A percentile compares a stretch with the other conserved stretches of the same genome.
phyloP scores from a whole-genome alignment of 148 eudicot species.

The Persicaria maculosa region DNA sequence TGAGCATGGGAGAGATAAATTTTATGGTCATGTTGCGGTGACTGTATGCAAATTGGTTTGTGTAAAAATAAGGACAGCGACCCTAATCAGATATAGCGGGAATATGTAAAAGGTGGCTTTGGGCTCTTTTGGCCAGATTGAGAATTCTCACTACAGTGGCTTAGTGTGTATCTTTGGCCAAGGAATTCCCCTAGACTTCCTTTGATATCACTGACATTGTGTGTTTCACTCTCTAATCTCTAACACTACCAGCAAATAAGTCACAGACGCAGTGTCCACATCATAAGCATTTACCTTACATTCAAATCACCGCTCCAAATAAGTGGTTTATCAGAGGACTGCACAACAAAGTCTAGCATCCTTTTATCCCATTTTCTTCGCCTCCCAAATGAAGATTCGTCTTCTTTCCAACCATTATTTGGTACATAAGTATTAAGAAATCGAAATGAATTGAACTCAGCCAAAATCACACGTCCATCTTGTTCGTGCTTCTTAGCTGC shows the following conservation, averaged over 20 bases:
- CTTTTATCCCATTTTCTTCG: conserved; percentile 99
- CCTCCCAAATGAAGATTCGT: conserved; percentile 80
- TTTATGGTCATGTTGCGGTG: too few species aligned
- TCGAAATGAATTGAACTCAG: conserved; percentile 80
- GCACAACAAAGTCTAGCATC: conserved; percentile 67
- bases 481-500: conserved; percentile 81
- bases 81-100: too few species aligned
- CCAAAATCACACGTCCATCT: conserved; percentile 93
- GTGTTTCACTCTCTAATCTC: too few species aligned
- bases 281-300: conserved; percentile 60
- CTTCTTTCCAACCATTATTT: conserved; percentile 99
- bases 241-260: neutral
- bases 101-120: too few species aligned
- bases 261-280: neutral
- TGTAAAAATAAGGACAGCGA: too few species aligned
- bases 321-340: conserved; percentile 80
- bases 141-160: neutral
- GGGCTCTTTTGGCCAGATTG: too few species aligned
- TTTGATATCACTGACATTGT: too few species aligned
- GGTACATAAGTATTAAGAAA: conserved; percentile 86
- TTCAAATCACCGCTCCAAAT: conserved; percentile 99
- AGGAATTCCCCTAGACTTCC: too few species aligned
- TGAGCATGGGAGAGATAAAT: too few species aligned
- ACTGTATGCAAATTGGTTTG: too few species aligned
- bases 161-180: too few species aligned